Evolutionary conservation across 2,329 filamentous ascomycete species (phyloP).

Genomic region (Sphaerulina musiva): DNA sequence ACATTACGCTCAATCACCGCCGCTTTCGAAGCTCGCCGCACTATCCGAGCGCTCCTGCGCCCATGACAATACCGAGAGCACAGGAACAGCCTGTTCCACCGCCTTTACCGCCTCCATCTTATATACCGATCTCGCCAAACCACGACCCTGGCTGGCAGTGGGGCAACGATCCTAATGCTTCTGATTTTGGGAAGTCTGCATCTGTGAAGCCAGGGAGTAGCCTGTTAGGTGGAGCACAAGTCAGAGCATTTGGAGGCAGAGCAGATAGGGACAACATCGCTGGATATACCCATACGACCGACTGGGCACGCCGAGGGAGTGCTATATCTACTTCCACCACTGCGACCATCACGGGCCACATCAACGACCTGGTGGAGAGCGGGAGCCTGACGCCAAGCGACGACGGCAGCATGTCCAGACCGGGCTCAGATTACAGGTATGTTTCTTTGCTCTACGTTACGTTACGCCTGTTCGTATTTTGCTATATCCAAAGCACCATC

Average conservation of each 20-base stretch:
- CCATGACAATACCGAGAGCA: constrained; percentile 58
- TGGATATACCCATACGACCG: constrained; percentile 19
- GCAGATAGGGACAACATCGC: constrained; percentile 28
- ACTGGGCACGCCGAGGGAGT: constrained; percentile 36
- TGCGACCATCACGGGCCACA: constrained; percentile 27
- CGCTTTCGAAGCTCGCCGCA: constrained; percentile 35
- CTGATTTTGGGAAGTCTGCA: constrained; percentile 42
- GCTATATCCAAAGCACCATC: not conserved
- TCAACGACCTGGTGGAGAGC: constrained; percentile 24
- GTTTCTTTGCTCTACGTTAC: not conserved
- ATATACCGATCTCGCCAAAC: constrained; percentile 50
- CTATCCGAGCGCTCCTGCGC: constrained; percentile 42
- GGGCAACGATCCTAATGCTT: constrained; percentile 49
- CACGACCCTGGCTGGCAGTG: constrained; percentile 58
- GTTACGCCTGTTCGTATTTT: not conserved
- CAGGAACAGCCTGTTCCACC: constrained; percentile 49
- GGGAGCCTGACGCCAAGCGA: constrained; percentile 26
- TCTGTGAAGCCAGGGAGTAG: constrained; percentile 45
- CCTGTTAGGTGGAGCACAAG: constrained; percentile 35
- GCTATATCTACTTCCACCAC: constrained; percentile 36
- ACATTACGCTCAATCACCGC: constrained; percentile 36
- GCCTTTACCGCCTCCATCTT: constrained; percentile 57
- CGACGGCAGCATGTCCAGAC: constrained; percentile 29
- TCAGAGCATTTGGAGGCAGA: constrained; percentile 14
- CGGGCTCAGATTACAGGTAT: constrained; percentile 41